Evolutionary conservation across 2,329 filamentous ascomycete species (phyloP), one percentile per base, ranked within the genome.

Genomic region (Fusarium staphyleae): DNA sequence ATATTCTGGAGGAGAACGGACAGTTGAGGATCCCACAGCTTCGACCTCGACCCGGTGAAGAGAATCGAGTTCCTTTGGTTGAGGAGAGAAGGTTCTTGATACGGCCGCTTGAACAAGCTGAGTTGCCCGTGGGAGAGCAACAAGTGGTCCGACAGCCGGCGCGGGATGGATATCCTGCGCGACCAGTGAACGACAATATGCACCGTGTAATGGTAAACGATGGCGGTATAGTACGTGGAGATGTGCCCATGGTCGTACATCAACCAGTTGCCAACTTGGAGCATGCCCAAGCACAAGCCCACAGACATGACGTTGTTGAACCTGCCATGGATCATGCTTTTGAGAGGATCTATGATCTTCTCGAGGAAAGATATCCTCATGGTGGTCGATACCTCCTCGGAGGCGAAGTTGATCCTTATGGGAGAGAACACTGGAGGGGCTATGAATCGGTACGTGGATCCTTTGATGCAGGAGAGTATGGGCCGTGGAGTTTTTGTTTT

Each of bases 11-110:
- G 10, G 14, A 10, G 10, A 9, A 19, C 11, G 3, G 29, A 16
- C 3, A 8, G 19, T 3, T 50, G 0, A 44, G 13, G 1, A 63
- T 66, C 1, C 61, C 61, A 10, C 63, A 63, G 26, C 28, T 66
- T 11, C 44, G 59, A 5, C 53, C 63, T 3, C 4, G 16, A 0
- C 35, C n/a, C 1, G 63, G 53, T 1, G 53, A 59, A 33, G 39
- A 60, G 13, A 8, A 48, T 1, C 49, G 48, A 2, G 15, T 15
- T 0, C 55, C 53, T 2, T 34, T 5, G n/a, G 14, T 15, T 0
- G 39, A 9, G 29, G 4, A 4, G 10, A 30, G 15, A 11, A n/a
- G 15, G 4, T 34, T 39, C 5, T 35, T 50, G 14, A 48, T 60
- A 16, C 5, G 4, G 3, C 12, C 34, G 3, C 32, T 45, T 10